Evolutionary conservation across 805 yeast species (phyloP), one percentile per base, ranked within the genome.

Genomic region (Ogataea ramenticola): DNA sequence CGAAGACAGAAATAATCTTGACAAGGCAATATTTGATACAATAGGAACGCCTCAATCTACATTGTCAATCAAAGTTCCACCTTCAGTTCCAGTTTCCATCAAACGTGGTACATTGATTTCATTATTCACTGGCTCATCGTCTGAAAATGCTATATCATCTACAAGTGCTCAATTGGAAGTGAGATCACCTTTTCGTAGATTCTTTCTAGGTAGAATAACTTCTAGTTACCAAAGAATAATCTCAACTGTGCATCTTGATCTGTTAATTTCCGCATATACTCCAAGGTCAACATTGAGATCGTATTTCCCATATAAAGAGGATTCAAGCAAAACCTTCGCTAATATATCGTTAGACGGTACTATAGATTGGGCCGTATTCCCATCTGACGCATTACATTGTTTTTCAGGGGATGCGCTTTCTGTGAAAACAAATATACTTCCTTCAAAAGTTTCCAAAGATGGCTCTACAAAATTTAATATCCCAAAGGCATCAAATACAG

Each of bases 311-410:
- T 21, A 4, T n/a, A 17, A 6, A 3, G 21, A 41, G 48, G 39
- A 49, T 36, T 43, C 53, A 45, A 38, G 61, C 17, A 70, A 65
- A 39, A 63, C 79, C 3, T 70, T 77, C 48, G 71, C 69, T 10
- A 65, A 61, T 36, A 45, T 81, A 22, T 47, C 63, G 3, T 54
- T 81, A 45, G 84, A 81, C 49, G 88, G 88, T 2, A 63, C 75
- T 1, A 57, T 58, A 17, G 88, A 81, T 52, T 81, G 85, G 84
- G 83, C 82, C 1, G 45, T 81, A 3, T 64, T 81, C 39, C 65
- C 72, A 36, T 61, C 67, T 1, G 56, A 64, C 15, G 66, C 80
- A 0, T 54, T 81, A 20, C 78, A 77, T 39, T 73, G 70, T 1
- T 78, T 69, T 49, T 57, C 74, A 8, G 87, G 86, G 1, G 63